Evolutionary conservation across 192 early-diverging fungal species (phyloP), one percentile per base, ranked within the genome.

Genomic region (Rhizoclosmatium sp.): DNA sequence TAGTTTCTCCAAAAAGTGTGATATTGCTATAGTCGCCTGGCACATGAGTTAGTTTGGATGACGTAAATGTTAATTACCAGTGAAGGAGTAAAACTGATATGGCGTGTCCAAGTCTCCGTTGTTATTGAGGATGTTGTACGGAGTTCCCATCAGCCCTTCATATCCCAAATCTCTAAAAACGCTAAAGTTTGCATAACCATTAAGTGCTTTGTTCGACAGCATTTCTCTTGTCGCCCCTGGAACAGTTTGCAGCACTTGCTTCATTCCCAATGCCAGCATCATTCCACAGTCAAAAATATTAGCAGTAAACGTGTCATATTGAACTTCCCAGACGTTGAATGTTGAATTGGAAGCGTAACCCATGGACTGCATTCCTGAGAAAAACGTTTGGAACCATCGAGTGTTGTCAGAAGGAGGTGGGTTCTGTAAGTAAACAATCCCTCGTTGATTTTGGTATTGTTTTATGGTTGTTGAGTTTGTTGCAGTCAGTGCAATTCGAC

Each of bases 91-190:
- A 23, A 75, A 40, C 45, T 75, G 72, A 12, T 62, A 75, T 16
- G 72, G 72, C 12, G 12, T 45, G 14, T 14, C 21, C 56, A 75
- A 62, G 44, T 75, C 72, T 7, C 72, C 72, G 47, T 75, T 46
- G 12, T 42, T 21, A n/a, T 21, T 61, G 9, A 75, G 60, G 5
- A 45, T 14, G 16, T 54, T 44, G 9, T 45, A 21, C 58, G 39
- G 39, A 44, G 40, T 47, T 10, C 19, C 39, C 2, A 49, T 47
- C 16, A 49, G 16, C 46, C 72, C 72, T 4, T 75, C 10, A 42
- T 75, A 75, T n/a, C 60, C 60, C 10, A 75, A 39, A 75, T 75
- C 45, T 31, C 61, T 19, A 62, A 75, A 75, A 10, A 62, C n/a
- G 4, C 58, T 44, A 19, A 40, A 75, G 45, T 75, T 75, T 59